phyloP scores from a whole-genome alignment of 371 early-diverging fungal genomes.

The Syncephalastrum contaminatum region DNA sequence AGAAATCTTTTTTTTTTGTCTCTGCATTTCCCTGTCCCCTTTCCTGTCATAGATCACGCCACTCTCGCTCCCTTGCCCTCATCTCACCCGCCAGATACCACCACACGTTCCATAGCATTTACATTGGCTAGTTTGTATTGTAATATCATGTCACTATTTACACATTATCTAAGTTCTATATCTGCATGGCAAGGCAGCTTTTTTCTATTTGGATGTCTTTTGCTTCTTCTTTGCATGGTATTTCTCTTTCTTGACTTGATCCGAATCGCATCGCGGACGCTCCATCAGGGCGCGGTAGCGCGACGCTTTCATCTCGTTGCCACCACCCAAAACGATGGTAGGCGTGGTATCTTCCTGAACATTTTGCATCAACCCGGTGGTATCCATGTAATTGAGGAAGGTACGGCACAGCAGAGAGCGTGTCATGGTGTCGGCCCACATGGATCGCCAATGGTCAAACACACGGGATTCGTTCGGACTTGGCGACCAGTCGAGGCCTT shows the following conservation, averaged over 20 bases:
- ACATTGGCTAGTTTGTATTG: too few species aligned
- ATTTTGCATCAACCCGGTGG: conserved; percentile 2
- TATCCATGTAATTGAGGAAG: conserved; percentile 12
- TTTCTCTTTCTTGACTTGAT: conserved; percentile 44
- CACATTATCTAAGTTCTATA: too few species aligned
- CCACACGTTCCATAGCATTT: too few species aligned
- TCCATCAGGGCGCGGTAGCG: conserved; percentile 31
- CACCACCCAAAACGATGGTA: conserved; percentile 37
- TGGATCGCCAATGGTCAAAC: conserved; percentile 43
- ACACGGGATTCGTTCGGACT: conserved; percentile 27
- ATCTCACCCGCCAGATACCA: too few species aligned
- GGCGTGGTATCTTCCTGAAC: conserved; percentile 8
- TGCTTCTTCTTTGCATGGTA: conserved; percentile 38
- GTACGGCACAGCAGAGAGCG: conserved; percentile 36
- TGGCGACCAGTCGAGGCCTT: conserved; percentile 54
- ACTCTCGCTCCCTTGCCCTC: too few species aligned
- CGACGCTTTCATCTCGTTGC: conserved; percentile 22
- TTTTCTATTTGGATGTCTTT: conserved; percentile 14
- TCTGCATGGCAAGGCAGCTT: background rate
- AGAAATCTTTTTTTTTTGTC: too few species aligned
- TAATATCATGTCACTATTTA: too few species aligned
- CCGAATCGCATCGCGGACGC: conserved; percentile 42
- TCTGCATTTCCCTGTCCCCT: too few species aligned
- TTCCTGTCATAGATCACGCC: too few species aligned
- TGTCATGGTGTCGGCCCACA: conserved; percentile 53